Percentiles rank a stretch among this genome's conserved stretches.
These are phyloP conservation scores for Solidago caesia DNA, from an alignment of 129 eudicot species.

Conservation along the genomic window DNA sequence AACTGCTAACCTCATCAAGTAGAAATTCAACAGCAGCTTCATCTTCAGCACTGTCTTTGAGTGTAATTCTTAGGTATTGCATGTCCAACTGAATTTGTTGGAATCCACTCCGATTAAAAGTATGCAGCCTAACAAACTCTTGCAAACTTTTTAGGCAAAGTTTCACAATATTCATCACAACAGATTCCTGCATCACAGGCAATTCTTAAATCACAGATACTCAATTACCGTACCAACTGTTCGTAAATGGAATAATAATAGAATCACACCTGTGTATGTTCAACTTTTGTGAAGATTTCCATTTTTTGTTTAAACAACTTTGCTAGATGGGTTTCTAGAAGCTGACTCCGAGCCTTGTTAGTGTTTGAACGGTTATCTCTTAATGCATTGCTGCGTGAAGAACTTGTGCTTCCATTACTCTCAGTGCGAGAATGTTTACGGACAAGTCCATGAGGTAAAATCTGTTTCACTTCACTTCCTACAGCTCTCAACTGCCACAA, in stretches of 20 bases:
- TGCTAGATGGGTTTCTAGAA: conserved; percentile 94
- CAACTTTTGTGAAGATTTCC: conserved; percentile 94
- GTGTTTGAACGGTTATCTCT: conserved; percentile 81
- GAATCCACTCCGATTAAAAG: conserved; percentile 94
- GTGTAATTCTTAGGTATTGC: conserved; percentile 70
- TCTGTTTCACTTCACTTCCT: conserved; percentile 71
- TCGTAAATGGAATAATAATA: not conserved
- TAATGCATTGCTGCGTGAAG: conserved; percentile 88
- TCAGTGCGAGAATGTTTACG: conserved; percentile 87
- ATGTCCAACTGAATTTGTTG: conserved; percentile 96
- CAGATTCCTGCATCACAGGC: conserved; percentile 73
- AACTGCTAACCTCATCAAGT: conserved; percentile 82
- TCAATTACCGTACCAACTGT: not conserved
- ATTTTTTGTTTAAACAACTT: conserved; percentile 89
- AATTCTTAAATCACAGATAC: conserved; percentile 7
- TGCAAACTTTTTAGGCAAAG: conserved; percentile 85
- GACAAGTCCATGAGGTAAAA: conserved; percentile 65
- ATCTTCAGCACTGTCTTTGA: conserved; percentile 78
- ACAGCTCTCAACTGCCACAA: conserved; percentile 54
- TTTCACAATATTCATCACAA: conserved; percentile 65
- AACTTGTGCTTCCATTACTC: conserved; percentile 92
- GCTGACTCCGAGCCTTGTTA: conserved; percentile 91
- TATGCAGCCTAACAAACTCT: conserved; percentile 83
- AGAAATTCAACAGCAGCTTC: conserved; percentile 91
- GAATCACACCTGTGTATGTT: conserved; percentile 70